phyloP scores from a whole-genome alignment of 768 basidiomycete genomes.

The Leccinum arenicola region DNA sequence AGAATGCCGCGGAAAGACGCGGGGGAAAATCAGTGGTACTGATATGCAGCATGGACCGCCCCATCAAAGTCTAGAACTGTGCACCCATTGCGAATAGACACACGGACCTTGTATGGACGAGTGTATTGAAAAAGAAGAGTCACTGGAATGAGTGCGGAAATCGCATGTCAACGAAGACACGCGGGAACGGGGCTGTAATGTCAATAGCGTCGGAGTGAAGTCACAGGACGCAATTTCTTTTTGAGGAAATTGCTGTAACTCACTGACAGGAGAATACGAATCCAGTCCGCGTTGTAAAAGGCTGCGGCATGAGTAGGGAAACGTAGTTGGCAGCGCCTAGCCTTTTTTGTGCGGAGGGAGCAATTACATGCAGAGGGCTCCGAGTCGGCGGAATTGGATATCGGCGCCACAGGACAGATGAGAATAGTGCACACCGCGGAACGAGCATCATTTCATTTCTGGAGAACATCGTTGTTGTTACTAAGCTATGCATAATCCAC shows the following conservation, averaged over 20 bases:
- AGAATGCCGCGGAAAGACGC: conserved; percentile 8
- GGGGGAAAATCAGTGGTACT: background rate
- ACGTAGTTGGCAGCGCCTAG: background rate
- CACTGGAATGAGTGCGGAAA: conserved; percentile 13
- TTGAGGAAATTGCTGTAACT: conserved; percentile 21
- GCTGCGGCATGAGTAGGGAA: background rate
- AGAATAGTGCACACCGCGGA: conserved; percentile 3
- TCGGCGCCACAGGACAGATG: background rate
- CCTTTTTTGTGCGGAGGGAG: background rate
- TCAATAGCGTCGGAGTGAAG: conserved; percentile 14
- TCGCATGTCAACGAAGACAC: conserved; percentile 18
- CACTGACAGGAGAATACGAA: conserved; percentile 19
- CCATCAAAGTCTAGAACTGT: background rate
- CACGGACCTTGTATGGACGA: background rate
- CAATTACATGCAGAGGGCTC: background rate
- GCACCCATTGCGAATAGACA: background rate
- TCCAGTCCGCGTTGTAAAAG: conserved; percentile 3
- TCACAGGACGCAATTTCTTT: conserved; percentile 11
- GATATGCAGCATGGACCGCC: background rate
- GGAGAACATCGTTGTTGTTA: background rate
- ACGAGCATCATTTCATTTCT: conserved; percentile 12
- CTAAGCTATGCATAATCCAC: background rate
- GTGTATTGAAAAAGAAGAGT: conserved; percentile 1
- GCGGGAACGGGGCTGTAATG: conserved; percentile 24
- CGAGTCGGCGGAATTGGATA: background rate